Conservation (phyloP, 148 eudicot genomes). For the Polygonum maritimum region DNA sequence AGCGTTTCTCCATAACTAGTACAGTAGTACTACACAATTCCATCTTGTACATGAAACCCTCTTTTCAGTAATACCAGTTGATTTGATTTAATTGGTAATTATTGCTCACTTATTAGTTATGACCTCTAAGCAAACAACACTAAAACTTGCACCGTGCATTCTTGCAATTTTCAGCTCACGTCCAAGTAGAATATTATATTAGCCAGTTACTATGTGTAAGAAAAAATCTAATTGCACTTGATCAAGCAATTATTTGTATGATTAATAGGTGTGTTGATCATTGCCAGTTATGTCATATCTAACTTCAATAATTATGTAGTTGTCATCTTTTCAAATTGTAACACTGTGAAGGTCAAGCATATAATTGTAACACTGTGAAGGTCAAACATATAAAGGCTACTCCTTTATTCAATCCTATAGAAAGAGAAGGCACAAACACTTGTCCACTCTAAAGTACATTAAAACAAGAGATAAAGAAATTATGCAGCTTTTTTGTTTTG, state of each 20-base stretch:
- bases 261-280: neutral
- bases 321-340: neutral
- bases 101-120: neutral
- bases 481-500: neutral
- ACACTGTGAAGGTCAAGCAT: conserved; percentile 2
- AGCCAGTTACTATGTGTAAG: neutral
- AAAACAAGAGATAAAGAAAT: neutral
- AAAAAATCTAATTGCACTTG: neutral
- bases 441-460: conserved; percentile 6
- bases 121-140: neutral
- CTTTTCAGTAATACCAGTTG: neutral
- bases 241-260: neutral
- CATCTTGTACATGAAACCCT: neutral
- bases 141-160: neutral
- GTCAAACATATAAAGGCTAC: neutral
- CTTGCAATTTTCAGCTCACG: neutral
- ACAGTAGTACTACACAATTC: neutral
- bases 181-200: neutral
- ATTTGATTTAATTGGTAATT: neutral
- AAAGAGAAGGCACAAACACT: neutral
- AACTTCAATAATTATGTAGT: neutral
- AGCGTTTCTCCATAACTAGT: neutral
- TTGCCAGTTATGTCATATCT: neutral
- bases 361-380: conserved; percentile 2
- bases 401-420: neutral